Evolutionary conservation across 352 stramenopile species (phyloP).

Genomic region (Hyaloperonospora brassicae): DNA sequence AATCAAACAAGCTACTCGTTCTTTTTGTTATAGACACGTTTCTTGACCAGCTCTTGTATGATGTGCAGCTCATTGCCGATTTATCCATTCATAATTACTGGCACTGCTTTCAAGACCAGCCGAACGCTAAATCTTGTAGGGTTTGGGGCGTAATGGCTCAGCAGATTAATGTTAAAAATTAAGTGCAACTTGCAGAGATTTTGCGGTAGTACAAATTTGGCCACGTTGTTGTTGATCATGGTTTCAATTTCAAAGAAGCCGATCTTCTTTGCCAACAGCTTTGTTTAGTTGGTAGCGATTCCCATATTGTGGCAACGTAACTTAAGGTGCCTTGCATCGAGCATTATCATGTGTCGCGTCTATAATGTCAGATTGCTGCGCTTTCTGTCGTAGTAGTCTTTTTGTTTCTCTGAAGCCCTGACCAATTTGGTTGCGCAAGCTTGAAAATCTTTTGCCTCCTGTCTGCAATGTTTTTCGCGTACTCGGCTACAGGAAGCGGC

Average conservation of each 20-base stretch:
- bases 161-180: background rate
- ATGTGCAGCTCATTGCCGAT: background rate
- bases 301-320: background rate
- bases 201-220: background rate
- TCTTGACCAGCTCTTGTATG: background rate
- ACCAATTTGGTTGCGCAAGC: slow-evolving; percentile 5
- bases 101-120: background rate
- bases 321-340: slow-evolving; percentile 4
- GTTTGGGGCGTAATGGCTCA: background rate
- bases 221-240: background rate
- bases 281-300: no score
- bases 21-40: slow-evolving; percentile 6
- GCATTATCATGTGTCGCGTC: slow-evolving; percentile 3
- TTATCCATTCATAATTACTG: background rate
- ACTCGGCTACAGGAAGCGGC: background rate
- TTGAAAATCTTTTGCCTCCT: slow-evolving; percentile 4
- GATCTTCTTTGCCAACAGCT: background rate
- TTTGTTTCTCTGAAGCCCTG: slow-evolving; percentile 5
- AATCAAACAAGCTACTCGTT: background rate
- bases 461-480: slow-evolving; percentile 1
- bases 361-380: slow-evolving; percentile 7
- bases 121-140: background rate
- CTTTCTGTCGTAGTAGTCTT: slow-evolving; percentile 14
- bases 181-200: background rate
- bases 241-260: background rate